phyloP scores from a whole-genome alignment of 345 rosid genomes.

The Crucihimalaya himalaica region DNA sequence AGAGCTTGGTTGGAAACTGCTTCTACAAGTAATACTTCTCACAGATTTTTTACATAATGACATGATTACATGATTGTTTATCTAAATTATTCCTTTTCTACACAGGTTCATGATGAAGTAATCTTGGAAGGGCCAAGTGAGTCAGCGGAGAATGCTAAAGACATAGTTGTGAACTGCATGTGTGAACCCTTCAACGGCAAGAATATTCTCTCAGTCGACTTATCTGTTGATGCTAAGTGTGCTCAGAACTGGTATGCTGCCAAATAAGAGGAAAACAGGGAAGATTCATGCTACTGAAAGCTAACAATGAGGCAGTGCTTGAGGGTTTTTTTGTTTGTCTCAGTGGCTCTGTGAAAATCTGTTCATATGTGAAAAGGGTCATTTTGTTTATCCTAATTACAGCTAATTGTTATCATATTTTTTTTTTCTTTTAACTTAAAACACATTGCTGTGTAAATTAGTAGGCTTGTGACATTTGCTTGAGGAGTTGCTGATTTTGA shows the following conservation, averaged over 20 bases:
- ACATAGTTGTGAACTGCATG: constrained; percentile 87
- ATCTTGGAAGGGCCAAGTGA: constrained; percentile 92
- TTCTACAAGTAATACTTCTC: constrained; percentile 64
- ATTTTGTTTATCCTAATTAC: background rate
- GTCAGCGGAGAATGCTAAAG: constrained; percentile 78
- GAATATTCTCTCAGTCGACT: constrained; percentile 75
- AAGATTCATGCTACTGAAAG: background rate
- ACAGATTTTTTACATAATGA: background rate
- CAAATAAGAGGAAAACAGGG: constrained; percentile 46
- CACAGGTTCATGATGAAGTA: constrained; percentile 94
- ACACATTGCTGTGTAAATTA: constrained; percentile 7
- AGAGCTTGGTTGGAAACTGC: constrained; percentile 86
- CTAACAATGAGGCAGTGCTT: constrained; percentile 6
- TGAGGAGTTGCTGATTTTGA: background rate
- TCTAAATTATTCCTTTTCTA: background rate
- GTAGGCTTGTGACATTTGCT: constrained; percentile 13
- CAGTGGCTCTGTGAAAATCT: background rate
- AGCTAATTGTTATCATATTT: background rate
- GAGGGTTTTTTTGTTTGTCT: background rate
- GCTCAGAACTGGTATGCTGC: constrained; percentile 94
- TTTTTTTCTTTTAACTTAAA: too few relatives aligned
- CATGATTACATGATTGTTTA: constrained; percentile 11
- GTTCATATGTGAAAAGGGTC: constrained; percentile 4
- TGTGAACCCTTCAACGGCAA: constrained; percentile 75
- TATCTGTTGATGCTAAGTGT: constrained; percentile 88